Conservation (phyloP, 2,329 filamentous ascomycete species). For the Aspergillus sp. region DNA sequence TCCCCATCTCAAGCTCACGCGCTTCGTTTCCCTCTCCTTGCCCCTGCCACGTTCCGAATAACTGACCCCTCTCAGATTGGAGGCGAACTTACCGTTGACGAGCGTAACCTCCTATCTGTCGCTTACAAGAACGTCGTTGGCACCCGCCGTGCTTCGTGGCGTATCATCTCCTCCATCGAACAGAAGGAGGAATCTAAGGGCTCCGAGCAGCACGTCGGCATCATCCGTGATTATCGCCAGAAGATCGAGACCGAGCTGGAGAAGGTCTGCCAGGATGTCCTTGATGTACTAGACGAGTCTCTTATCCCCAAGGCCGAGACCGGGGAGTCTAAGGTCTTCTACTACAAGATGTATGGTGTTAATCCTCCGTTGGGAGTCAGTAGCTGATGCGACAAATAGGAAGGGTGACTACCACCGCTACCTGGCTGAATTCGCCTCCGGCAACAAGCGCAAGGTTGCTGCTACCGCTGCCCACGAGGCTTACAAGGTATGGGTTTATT, state of each 20-base stretch:
- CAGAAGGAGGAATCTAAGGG: conserved; percentile 99
- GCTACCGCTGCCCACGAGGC: conserved; percentile 94
- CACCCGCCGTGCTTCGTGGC: conserved; percentile 96
- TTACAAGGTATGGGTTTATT: conserved; percentile 73
- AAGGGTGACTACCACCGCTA: conserved; percentile 99
- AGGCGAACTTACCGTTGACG: conserved; percentile 68
- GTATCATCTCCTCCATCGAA: conserved; percentile 99
- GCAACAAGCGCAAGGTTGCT: conserved; percentile 92
- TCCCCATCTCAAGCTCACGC: conserved; percentile 3
- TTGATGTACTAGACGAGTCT: conserved; percentile 88
- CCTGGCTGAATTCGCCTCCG: conserved; percentile 92
- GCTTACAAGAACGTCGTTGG: conserved; percentile 99
- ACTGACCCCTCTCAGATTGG: conserved; percentile 52
- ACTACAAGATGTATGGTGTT: conserved; percentile 96
- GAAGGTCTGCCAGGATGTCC: conserved; percentile 97
- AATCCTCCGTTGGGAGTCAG: conserved; percentile 66
- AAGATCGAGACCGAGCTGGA: conserved; percentile 98
- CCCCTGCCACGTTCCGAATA: conserved; percentile 6
- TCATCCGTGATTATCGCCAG: conserved; percentile 95
- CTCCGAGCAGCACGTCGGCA: conserved; percentile 87
- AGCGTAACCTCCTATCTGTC: conserved; percentile 91
- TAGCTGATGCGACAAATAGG: conserved; percentile 68
- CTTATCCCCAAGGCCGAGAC: conserved; percentile 94
- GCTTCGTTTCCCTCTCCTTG: conserved; percentile 8
- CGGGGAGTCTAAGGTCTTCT: conserved; percentile 99